Conservation (phyloP, 2,329 filamentous ascomycete species). For the Scorias spongiosa region DNA sequence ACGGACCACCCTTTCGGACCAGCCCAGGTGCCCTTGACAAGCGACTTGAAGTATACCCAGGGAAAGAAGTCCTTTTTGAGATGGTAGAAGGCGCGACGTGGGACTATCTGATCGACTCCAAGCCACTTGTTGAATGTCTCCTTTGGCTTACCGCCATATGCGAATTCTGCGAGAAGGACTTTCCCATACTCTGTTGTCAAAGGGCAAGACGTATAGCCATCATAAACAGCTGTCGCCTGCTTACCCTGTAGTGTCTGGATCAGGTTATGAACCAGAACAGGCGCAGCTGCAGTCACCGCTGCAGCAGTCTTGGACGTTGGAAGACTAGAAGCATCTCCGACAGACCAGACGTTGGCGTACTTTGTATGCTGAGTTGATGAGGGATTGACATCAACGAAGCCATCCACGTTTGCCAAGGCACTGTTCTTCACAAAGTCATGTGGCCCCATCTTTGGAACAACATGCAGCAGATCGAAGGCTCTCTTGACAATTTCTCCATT, state of each 20-base stretch:
- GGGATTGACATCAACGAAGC: constrained; percentile 23
- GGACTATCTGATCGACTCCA: constrained; percentile 38
- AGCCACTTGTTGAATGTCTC: constrained; percentile 42
- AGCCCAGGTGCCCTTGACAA: constrained; percentile 48
- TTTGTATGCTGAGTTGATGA: constrained; percentile 22
- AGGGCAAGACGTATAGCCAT: constrained; percentile 27
- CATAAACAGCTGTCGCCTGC: constrained; percentile 14
- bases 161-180: constrained; percentile 50
- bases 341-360: constrained; percentile 25
- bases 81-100: constrained; percentile 43
- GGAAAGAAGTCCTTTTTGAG: constrained; percentile 54
- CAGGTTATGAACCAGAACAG: constrained; percentile 22
- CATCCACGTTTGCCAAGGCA: constrained; percentile 20
- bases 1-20: constrained; percentile 39
- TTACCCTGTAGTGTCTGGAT: constrained; percentile 16
- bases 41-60: constrained; percentile 46
- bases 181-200: constrained; percentile 38
- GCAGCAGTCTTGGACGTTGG: constrained; percentile 26
- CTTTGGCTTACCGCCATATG: constrained; percentile 47
- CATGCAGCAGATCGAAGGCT: constrained; percentile 24
- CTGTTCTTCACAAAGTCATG: constrained; percentile 23
- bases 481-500: constrained; percentile 9
- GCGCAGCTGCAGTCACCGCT: constrained; percentile 23
- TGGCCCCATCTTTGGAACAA: constrained; percentile 23
- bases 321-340: constrained; percentile 23